phyloP scores from a whole-genome alignment of 345 rosid species.

The Gossypium sturtianum region DNA sequence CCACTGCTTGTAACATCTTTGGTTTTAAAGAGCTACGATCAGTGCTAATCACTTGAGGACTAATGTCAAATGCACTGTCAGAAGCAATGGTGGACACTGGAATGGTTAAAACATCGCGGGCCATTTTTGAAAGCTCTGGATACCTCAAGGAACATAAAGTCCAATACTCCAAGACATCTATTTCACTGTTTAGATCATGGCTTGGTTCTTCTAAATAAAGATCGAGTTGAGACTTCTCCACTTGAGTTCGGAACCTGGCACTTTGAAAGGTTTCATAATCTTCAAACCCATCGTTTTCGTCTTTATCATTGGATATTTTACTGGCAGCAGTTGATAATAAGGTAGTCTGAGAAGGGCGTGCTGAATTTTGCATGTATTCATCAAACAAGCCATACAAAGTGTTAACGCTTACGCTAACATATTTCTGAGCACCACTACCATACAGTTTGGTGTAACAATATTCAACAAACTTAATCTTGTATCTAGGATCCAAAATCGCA shows the following conservation, averaged over 20 bases:
- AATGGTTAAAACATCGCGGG: slow-evolving; percentile 23
- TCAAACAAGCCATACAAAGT: slow-evolving; percentile 18
- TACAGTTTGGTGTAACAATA: slow-evolving; percentile 25
- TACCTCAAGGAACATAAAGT: slow-evolving; percentile 17
- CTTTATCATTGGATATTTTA: slow-evolving; percentile 11
- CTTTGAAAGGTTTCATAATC: slow-evolving; percentile 24
- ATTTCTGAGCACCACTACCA: slow-evolving; percentile 16
- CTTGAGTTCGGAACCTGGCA: slow-evolving; percentile 15
- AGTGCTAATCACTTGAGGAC: slow-evolving; percentile 11
- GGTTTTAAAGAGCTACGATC: slow-evolving; percentile 16
- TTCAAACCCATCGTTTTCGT: slow-evolving; percentile 20
- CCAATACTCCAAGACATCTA: slow-evolving; percentile 23
- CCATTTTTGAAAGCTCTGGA: slow-evolving; percentile 23
- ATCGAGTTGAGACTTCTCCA: slow-evolving; percentile 24
- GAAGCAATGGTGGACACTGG: slow-evolving; percentile 21
- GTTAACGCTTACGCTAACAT: slow-evolving; percentile 9
- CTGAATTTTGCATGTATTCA: slow-evolving; percentile 17
- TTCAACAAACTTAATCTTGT: slow-evolving; percentile 24
- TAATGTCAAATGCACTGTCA: slow-evolving; percentile 13
- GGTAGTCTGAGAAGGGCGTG: slow-evolving; percentile 6
- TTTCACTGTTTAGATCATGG: slow-evolving; percentile 21
- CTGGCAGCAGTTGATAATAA: slow-evolving; percentile 13
- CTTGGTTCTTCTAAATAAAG: slow-evolving; percentile 25
- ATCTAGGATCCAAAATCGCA: slow-evolving; percentile 25
- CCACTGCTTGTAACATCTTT: slow-evolving; percentile 21